A percentile compares a stretch with the other conserved stretches of the same genome.
Evolutionary conservation across 139 green algal species (phyloP).

Genomic region (Chlorella sp.): DNA sequence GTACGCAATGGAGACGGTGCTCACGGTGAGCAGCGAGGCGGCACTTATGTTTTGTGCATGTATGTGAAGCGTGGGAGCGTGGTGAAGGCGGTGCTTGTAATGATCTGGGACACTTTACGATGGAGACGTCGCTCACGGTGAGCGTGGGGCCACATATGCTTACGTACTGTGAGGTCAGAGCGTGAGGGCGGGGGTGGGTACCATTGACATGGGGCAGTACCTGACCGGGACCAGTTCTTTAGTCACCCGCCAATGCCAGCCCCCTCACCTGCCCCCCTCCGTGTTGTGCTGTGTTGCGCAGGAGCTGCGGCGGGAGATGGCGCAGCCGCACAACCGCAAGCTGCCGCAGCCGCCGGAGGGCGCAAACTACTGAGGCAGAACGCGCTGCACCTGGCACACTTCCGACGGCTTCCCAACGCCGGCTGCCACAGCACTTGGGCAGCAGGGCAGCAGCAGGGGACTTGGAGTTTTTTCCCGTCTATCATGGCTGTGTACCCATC

Average conservation of each 20-base stretch:
- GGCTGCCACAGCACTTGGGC: neutral
- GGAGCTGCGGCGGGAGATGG: slow-evolving; percentile 94
- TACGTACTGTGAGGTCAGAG: too few relatives aligned
- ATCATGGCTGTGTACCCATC: neutral
- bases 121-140: slow-evolving; percentile 67
- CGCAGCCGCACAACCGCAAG: slow-evolving; percentile 80
- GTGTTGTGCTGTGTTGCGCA: slow-evolving; percentile 63
- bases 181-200: too few relatives aligned
- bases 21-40: too few relatives aligned
- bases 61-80: too few relatives aligned
- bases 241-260: neutral
- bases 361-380: slow-evolving; percentile 35
- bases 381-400: neutral
- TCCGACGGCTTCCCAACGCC: neutral
- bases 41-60: too few relatives aligned
- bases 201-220: too few relatives aligned
- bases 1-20: slow-evolving; percentile 79
- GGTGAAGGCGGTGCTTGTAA: too few relatives aligned
- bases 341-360: slow-evolving; percentile 93
- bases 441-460: neutral
- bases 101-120: slow-evolving; percentile 84
- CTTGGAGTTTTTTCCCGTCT: neutral
- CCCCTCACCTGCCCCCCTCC: neutral
- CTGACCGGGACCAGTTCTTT: neutral
- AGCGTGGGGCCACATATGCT: too few relatives aligned